Conservation (phyloP, 352 stramenopile species). For the Peronospora destructor region DNA sequence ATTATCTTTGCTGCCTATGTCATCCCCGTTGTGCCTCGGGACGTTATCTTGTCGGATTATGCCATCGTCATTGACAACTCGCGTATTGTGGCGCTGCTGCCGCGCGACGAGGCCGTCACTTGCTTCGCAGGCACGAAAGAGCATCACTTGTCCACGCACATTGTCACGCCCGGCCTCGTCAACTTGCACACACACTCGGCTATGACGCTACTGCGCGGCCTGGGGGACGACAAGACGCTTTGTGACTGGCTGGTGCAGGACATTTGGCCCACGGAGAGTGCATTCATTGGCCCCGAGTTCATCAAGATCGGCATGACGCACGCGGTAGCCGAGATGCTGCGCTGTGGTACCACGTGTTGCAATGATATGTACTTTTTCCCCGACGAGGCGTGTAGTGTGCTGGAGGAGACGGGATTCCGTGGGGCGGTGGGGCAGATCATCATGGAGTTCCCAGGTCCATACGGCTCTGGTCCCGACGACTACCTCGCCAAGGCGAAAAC, state of each 20-base stretch:
- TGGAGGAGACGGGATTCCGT: conserved; percentile 65
- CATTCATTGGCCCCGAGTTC: conserved; percentile 71
- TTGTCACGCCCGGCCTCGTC: conserved; percentile 79
- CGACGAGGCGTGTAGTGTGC: conserved; percentile 39
- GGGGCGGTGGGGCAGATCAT: conserved; percentile 59
- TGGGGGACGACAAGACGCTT: conserved; percentile 83
- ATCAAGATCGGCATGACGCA: conserved; percentile 65
- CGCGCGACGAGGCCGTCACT: conserved; percentile 36
- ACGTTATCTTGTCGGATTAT: conserved; percentile 68
- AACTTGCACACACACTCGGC: conserved; percentile 84
- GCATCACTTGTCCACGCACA: conserved; percentile 52
- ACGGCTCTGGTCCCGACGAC: conserved; percentile 47
- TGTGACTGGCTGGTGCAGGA: conserved; percentile 78
- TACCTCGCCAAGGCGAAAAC: conserved; percentile 70
- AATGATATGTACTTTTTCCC: conserved; percentile 91
- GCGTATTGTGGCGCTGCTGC: conserved; percentile 76
- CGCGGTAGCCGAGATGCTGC: conserved; percentile 85
- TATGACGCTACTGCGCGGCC: conserved; percentile 81
- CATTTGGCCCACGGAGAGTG: conserved; percentile 81
- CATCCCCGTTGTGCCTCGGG: conserved; percentile 69
- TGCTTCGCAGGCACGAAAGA: conserved; percentile 44
- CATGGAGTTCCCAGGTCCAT: conserved; percentile 69
- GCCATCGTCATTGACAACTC: conserved; percentile 59
- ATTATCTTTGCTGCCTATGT: conserved; percentile 74
- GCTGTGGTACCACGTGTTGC: conserved; percentile 81